Base-by-base conservation (phyloP, 768 basidiomycete species). In the Trametes gibbosa region DNA sequence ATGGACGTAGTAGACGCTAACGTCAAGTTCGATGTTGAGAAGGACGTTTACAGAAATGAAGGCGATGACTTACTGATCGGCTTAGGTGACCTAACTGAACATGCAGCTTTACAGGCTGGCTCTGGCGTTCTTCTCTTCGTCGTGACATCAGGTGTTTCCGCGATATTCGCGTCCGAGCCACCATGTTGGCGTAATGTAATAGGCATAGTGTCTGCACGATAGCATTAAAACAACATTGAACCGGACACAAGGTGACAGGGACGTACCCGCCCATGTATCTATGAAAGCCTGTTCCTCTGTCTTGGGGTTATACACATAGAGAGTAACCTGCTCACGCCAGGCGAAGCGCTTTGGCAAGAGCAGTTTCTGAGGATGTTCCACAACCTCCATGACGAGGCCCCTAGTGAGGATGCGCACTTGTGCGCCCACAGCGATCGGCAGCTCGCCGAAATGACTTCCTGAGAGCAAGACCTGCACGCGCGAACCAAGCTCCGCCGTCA, bases 351-450 rank as follows among this genome's bases (percentile, higher is more conserved):
- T 61, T 3, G 41, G 32, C 3, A 61, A 34, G 69, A 73, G 27
- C 64, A 16, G 49, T 66, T 19, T 65, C 65, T 24, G 46, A 70
- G 12, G 32, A 4, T 25, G 16, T 2, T 49, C n/a, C 1, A 42
- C 9, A 2, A 56, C 55, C n/a, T 72, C 71, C 21, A 83, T 58
- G 25, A 56, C 59, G 24, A 73, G 73, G 1, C 81, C 82, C 57
- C 74, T 78, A 19, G 85, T 74, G 17, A 79, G 74, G n/a, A 86
- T 52, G n/a, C 68, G 68, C 24, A 86, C 63, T 40, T 70, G 70
- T 55, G 83, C 79, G 2, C 72, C 69, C 6, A 78, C 69, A 37
- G 73, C 69, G 57, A 84, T 74, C 34, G 72, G 52, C 9, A 86
- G 68, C 23, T 70, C 63, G 9, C 67, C 51, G 43, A 79, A 72